Percentiles rank a stretch among this genome's conserved stretches.
phyloP scores from a whole-genome alignment of 2,329 filamentous ascomycete genomes.

The Beauveria rudraprayagi region DNA sequence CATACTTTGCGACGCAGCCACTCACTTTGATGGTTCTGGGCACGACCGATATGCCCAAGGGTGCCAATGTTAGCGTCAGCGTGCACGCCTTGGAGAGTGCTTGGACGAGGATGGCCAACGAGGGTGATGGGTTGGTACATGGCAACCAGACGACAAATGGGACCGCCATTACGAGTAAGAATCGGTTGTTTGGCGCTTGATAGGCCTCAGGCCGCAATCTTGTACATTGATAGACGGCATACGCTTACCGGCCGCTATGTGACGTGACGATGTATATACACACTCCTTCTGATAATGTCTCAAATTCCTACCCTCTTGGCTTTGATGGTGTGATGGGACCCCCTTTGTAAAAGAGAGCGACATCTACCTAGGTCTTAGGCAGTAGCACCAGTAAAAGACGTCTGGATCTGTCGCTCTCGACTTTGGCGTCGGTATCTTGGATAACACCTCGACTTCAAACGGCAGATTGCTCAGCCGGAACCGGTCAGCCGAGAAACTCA shows the following conservation, averaged over 20 bases:
- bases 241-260: neutral
- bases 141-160: slow-evolving; percentile 6
- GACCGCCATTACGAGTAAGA: neutral
- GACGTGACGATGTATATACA: neutral
- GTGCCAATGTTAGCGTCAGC: slow-evolving; percentile 16
- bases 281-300: neutral
- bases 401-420: slow-evolving; percentile 35
- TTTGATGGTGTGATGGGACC: neutral
- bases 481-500: slow-evolving; percentile 37
- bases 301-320: neutral
- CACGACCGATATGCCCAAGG: slow-evolving; percentile 15
- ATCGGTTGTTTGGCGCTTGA: neutral
- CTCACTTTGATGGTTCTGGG: slow-evolving; percentile 18
- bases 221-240: neutral
- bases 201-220: neutral
- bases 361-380: slow-evolving; percentile 26
- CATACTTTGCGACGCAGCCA: slow-evolving; percentile 23
- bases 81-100: slow-evolving; percentile 21
- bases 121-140: slow-evolving; percentile 7
- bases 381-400: slow-evolving; percentile 37
- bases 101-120: slow-evolving; percentile 15
- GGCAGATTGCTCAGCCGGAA: slow-evolving; percentile 31
- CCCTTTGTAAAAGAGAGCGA: neutral
- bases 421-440: slow-evolving; percentile 35
- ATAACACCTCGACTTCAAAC: slow-evolving; percentile 34